These are phyloP conservation scores for Nemania bipapillata DNA, from an alignment of 2,329 filamentous ascomycete species.

Conservation along the genomic window DNA sequence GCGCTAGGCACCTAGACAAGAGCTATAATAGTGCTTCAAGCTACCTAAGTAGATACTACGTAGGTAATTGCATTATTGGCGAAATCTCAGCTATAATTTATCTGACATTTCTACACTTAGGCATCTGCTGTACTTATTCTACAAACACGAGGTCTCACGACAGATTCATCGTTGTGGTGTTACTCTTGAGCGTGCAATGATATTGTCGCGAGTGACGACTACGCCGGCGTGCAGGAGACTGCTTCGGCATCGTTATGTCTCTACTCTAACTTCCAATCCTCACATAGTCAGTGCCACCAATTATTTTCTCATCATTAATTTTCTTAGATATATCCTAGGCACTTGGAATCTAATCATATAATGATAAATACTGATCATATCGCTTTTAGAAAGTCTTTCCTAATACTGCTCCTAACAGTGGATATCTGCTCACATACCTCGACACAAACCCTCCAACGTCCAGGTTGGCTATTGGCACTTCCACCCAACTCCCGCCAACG, in stretches of 20 bases:
- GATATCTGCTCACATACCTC: slow-evolving; percentile 69
- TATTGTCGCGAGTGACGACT: slow-evolving; percentile 48
- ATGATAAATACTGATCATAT: slow-evolving; percentile 17
- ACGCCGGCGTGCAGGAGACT: slow-evolving; percentile 41
- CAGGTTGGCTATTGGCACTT: slow-evolving; percentile 68
- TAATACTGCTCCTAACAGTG: slow-evolving; percentile 57
- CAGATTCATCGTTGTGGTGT: too few relatives aligned
- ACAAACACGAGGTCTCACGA: too few relatives aligned
- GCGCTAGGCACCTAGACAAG: too few relatives aligned
- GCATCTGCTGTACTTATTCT: too few relatives aligned
- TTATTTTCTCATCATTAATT: background rate
- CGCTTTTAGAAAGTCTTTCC: slow-evolving; percentile 67
- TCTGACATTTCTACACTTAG: too few relatives aligned
- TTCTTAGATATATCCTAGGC: background rate
- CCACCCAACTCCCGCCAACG: slow-evolving; percentile 68
- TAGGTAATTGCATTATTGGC: background rate
- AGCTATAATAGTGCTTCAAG: too few relatives aligned
- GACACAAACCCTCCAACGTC: slow-evolving; percentile 65
- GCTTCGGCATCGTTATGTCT: slow-evolving; percentile 53
- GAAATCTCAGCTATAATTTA: background rate
- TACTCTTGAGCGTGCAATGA: too few relatives aligned
- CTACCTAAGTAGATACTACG: too few relatives aligned
- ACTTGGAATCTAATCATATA: background rate
- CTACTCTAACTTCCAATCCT: slow-evolving; percentile 62
- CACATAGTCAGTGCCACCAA: slow-evolving; percentile 62